A percentile compares a stretch with the other conserved stretches of the same genome.
Evolutionary conservation across 257 asterid genomes (phyloP).

Genomic region (Coffea canephora): DNA sequence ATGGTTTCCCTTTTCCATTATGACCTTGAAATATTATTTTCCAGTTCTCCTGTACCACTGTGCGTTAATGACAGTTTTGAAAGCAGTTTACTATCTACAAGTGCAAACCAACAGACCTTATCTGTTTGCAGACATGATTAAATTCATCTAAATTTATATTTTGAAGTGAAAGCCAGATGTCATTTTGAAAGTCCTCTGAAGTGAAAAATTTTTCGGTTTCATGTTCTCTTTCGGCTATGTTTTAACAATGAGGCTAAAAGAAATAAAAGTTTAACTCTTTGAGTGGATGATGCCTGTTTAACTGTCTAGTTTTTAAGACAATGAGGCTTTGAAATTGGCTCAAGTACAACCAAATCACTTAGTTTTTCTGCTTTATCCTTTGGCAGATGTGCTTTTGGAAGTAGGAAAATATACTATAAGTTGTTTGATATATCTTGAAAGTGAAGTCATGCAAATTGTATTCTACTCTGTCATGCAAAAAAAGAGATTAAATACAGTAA

Average conservation of each 20-base stretch:
- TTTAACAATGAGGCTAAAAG: not conserved
- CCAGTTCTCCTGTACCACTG: not conserved
- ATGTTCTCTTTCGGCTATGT: too few relatives aligned
- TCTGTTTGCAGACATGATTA: not conserved
- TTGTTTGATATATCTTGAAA: too few relatives aligned
- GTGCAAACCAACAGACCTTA: not conserved
- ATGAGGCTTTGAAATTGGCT: not conserved
- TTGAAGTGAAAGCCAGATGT: not conserved
- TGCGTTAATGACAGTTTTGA: not conserved
- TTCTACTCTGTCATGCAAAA: not conserved
- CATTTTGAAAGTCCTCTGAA: not conserved
- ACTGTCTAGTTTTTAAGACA: not conserved
- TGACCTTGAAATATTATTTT: too few relatives aligned
- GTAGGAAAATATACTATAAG: not conserved
- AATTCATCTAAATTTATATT: too few relatives aligned
- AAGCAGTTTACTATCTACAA: too few relatives aligned
- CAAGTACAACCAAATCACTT: not conserved
- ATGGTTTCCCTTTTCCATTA: too few relatives aligned
- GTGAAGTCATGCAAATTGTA: not conserved
- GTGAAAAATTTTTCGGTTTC: too few relatives aligned
- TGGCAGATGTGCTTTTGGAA: not conserved
- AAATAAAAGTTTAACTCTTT: too few relatives aligned
- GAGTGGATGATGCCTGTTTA: not conserved
- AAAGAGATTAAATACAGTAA: not conserved
- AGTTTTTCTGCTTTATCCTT: not conserved